Base-by-base conservation (phyloP, 208 protist species). In the Leishmania mexicana region DNA sequence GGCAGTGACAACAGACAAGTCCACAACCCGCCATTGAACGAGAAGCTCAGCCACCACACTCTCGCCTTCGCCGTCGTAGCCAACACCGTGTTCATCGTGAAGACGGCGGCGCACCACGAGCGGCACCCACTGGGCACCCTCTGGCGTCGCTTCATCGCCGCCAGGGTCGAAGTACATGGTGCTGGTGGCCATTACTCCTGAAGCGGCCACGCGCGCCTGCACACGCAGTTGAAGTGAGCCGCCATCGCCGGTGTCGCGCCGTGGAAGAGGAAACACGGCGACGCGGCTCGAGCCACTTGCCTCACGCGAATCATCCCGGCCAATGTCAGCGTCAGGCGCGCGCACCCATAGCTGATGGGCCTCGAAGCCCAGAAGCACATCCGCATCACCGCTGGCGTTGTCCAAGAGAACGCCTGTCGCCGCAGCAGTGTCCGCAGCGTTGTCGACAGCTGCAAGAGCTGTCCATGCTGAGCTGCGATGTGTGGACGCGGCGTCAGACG, bases 121-220 rank as follows among this genome's bases (percentile, higher is more conserved):
- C 13, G 83, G 78, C 38, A 85, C 64, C 83, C 83, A 85, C 73
- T 85, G 83, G 28, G 83, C 83, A 21, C 78, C 62, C 51, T 54
- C 62, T 3, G 17, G 35, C 13, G 6, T 45, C 21, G 60, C 77
- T 4, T 15, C 49, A 35, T 35, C 38, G 64, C 47, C 53, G 31
- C 21, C 47, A 17, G 67, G 62, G 42, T 42, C 11, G 73, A 85
- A 54, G 42, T 38, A 24, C 64, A 80, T 53, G 24, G 73, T 80
- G 64, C 35, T 79, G 58, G 73, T 74, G 5, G 31, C 51, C 62
- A 67, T 54, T 19, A 35, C 15, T 28, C 47, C 58, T 5, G 24
- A 24, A 28, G 49, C 17, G 21, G 38, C 78, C 35, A 81, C 24
- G 17, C 19, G 67, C 19, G 75, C 28, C 47, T 85, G 83, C 62